Evolutionary conservation across 2,329 filamentous ascomycete species (phyloP).

Genomic region (Xylaria arbuscula): DNA sequence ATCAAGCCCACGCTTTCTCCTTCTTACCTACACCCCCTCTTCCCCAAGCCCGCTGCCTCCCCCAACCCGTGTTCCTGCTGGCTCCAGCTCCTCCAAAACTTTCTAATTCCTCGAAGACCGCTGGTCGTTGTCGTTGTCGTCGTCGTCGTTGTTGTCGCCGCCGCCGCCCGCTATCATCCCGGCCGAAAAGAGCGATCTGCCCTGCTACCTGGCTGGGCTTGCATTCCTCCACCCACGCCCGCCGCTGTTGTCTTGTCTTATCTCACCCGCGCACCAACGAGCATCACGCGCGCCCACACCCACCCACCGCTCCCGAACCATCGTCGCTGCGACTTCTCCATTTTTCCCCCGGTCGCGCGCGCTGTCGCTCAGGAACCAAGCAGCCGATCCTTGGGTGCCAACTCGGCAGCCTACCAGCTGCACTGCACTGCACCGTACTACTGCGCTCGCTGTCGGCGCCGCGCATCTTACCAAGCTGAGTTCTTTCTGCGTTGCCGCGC

Average conservation of each 20-base stretch:
- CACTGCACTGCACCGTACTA: slow-evolving; percentile 25
- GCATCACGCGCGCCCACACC: slow-evolving; percentile 31
- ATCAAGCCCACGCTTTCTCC: slow-evolving; percentile 17
- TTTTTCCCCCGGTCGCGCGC: slow-evolving; percentile 45
- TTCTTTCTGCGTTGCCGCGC: slow-evolving; percentile 27
- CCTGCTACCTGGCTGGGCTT: slow-evolving; percentile 23
- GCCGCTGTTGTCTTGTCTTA: slow-evolving; percentile 40
- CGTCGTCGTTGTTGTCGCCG: slow-evolving; percentile 2
- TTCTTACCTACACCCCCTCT: slow-evolving; percentile 28
- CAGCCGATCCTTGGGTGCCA: slow-evolving; percentile 39
- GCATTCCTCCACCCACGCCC: slow-evolving; percentile 42
- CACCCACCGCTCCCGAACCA: slow-evolving; percentile 34
- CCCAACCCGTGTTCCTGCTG: slow-evolving; percentile 17
- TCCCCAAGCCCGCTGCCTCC: slow-evolving; percentile 21
- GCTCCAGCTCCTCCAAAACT: slow-evolving; percentile 26
- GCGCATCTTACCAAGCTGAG: slow-evolving; percentile 27
- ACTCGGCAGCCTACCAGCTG: slow-evolving; percentile 35
- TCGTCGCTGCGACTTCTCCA: slow-evolving; percentile 45
- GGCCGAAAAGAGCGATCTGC: slow-evolving; percentile 5
- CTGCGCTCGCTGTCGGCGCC: slow-evolving; percentile 33
- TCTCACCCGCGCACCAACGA: slow-evolving; percentile 39
- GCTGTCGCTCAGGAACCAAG: slow-evolving; percentile 45
- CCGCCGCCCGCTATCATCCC: background rate
- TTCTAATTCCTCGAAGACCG: slow-evolving; percentile 21
- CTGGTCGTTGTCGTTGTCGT: background rate